These are phyloP conservation scores for Globisporangium cederbergense DNA, from an alignment of 352 stramenopile genomes.

Conservation along the genomic window DNA sequence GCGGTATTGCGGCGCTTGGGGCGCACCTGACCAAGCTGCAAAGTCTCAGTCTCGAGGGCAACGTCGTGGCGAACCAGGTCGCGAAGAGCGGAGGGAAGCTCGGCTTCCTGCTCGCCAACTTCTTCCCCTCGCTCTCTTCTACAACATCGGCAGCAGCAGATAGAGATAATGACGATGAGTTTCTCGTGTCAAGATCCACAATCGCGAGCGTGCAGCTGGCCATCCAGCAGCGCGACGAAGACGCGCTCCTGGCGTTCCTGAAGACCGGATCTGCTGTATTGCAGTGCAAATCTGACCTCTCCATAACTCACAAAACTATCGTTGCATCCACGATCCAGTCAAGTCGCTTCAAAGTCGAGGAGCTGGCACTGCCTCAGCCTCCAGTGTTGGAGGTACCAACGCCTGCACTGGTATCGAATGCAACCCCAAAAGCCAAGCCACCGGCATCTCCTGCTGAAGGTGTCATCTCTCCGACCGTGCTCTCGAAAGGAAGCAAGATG, in stretches of 20 bases:
- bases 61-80: constrained; percentile 33
- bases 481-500: constrained; percentile 56
- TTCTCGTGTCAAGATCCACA: constrained; percentile 16
- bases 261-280: constrained; percentile 15
- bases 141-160: constrained; percentile 2
- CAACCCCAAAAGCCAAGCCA: background rate
- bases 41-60: constrained; percentile 46
- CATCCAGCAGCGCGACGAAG: constrained; percentile 22
- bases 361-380: constrained; percentile 8
- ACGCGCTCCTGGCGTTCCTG: constrained; percentile 20
- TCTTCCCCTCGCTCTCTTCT: constrained; percentile 30
- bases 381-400: background rate
- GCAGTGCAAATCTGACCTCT: background rate
- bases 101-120: constrained; percentile 35
- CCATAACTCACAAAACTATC: constrained; percentile 3
- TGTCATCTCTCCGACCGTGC: background rate
- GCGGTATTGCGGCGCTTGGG: constrained; percentile 41
- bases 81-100: constrained; percentile 32
- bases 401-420: background rate
- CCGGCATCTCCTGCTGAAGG: background rate
- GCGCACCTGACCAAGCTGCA: constrained; percentile 36
- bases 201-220: constrained; percentile 23
- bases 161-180: background rate
- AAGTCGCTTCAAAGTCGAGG: constrained; percentile 20
- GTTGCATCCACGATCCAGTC: constrained; percentile 5